Base-by-base conservation (phyloP, 1,284 basidiomycete species). In the Leucoagaricus sp. region DNA sequence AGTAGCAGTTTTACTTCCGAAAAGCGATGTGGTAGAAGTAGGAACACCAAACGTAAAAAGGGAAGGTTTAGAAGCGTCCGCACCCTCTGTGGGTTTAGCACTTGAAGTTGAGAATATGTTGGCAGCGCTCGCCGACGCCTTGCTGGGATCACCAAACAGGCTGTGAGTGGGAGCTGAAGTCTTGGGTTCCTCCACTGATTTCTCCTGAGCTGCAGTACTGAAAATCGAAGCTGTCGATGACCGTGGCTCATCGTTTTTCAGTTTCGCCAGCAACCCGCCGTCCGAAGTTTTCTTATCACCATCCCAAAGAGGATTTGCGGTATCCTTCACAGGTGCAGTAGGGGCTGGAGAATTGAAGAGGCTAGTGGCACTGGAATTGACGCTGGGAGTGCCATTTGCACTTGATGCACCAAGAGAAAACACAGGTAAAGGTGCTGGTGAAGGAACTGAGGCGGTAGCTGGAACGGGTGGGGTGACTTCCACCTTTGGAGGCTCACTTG, bases 261-360 rank as follows among this genome's bases (percentile, higher is more conserved):
- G 15, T 31, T 21, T 21, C 9, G 25, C 25, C 54, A 29, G 17
- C 48, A 15, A 25, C 58, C 55, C 23, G 44, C n/a, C 13, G 47
- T 53, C 26, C 46, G 19, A 46, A 17, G 9, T 49, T 61, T 64
- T 60, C 51, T 63, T 69, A 6, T 71, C 70, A 28, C 71, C 72
- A 29, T 74, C 66, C 74, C 71, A 76, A 33, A 77, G 63, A 1
- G 73, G 74, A 60, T 75, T 76, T 28, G 73, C 71, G 4, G 56
- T 51, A 57, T 74, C 70, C 29, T 70, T 69, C 4, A 67, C 63
- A 19, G 71, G 69, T 19, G 58, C 59, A 48, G 49, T 41, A 8
- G 63, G 47, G 17, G 59, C 56, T 28, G 61, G 47, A 9, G 55
- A 50, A 28, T 42, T 47, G 31, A 51, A 45, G 23, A 60, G 29